A percentile compares a stretch with the other conserved stretches of the same genome.
These are phyloP conservation scores for Colletotrichum echinochloae DNA, from an alignment of 2,329 filamentous ascomycete species.

Conservation along the genomic window DNA sequence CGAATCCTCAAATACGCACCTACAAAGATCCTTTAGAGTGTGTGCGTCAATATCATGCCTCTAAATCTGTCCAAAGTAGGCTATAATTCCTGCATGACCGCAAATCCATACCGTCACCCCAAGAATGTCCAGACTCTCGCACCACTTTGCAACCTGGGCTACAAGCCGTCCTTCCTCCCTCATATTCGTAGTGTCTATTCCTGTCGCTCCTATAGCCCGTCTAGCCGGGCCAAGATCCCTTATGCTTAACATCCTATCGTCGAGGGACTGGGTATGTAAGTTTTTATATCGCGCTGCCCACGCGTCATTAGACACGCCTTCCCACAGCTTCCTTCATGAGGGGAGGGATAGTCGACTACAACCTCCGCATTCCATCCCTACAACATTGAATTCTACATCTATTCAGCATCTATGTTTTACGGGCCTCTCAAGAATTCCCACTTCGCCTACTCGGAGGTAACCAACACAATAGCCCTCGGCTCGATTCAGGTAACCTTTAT, in stretches of 20 bases:
- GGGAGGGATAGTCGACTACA: slow-evolving; percentile 19
- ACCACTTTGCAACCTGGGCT: slow-evolving; percentile 44
- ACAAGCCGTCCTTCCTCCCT: slow-evolving; percentile 24
- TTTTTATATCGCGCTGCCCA: slow-evolving; percentile 26
- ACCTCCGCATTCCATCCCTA: background rate
- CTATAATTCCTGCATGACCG: slow-evolving; percentile 46
- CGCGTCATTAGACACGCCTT: slow-evolving; percentile 14
- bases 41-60: too few relatives aligned
- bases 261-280: background rate
- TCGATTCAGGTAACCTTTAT: too few relatives aligned
- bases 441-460: too few relatives aligned
- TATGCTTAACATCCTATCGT: slow-evolving; percentile 14
- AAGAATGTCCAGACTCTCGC: slow-evolving; percentile 45
- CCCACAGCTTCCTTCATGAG: slow-evolving; percentile 22
- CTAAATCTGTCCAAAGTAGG: background rate
- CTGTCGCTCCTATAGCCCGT: background rate
- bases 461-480: too few relatives aligned
- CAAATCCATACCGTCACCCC: slow-evolving; percentile 48
- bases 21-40: background rate
- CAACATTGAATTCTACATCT: slow-evolving; percentile 12
- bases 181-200: background rate
- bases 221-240: slow-evolving; percentile 5
- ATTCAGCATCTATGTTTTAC: too few relatives aligned
- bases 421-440: too few relatives aligned
- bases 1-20: background rate